Conservation (phyloP, 371 early-diverging fungal genomes). For the Apophysomyces sp. region DNA sequence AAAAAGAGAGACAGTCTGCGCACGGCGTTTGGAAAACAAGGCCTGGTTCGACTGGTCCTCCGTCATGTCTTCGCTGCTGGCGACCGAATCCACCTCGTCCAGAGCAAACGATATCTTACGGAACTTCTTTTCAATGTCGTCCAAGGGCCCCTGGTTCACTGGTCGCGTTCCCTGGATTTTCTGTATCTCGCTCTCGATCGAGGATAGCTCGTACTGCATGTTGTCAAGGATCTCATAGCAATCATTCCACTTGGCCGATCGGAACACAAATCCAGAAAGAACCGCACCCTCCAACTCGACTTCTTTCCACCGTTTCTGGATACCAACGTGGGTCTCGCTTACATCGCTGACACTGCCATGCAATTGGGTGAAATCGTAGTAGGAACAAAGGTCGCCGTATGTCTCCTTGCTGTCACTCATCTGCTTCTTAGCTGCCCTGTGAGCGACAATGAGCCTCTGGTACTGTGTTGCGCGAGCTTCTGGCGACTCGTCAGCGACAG, state of each 20-base stretch:
- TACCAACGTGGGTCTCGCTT: constrained; percentile 11
- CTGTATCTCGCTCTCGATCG: constrained; percentile 8
- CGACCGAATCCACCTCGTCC: constrained; percentile 5
- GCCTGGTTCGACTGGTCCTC: constrained; percentile 16
- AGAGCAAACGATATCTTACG: constrained; percentile 17
- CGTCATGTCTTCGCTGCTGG: constrained; percentile 8
- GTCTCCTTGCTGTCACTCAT: constrained; percentile 35
- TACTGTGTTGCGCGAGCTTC: constrained; percentile 12
- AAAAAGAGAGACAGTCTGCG: constrained; percentile 3
- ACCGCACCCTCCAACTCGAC: constrained; percentile 16
- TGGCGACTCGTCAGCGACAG: constrained; percentile 2
- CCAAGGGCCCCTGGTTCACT: not conserved
- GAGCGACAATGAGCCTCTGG: constrained; percentile 16
- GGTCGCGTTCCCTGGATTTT: not conserved
- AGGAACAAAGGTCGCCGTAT: constrained; percentile 43
- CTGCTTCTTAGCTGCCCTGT: constrained; percentile 27
- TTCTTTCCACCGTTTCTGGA: constrained; percentile 25
- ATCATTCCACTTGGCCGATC: constrained; percentile 12
- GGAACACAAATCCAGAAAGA: not conserved
- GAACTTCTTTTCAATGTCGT: constrained; percentile 8
- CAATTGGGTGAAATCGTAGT: constrained; percentile 27
- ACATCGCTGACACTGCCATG: constrained; percentile 17
- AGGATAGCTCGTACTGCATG: constrained; percentile 9
- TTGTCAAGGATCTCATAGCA: constrained; percentile 10
- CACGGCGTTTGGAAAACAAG: constrained; percentile 15